Evolutionary conservation across 2,329 filamentous ascomycete genomes (phyloP), one percentile per base, ranked within the genome.

Genomic region (Alternaria sp.): DNA sequence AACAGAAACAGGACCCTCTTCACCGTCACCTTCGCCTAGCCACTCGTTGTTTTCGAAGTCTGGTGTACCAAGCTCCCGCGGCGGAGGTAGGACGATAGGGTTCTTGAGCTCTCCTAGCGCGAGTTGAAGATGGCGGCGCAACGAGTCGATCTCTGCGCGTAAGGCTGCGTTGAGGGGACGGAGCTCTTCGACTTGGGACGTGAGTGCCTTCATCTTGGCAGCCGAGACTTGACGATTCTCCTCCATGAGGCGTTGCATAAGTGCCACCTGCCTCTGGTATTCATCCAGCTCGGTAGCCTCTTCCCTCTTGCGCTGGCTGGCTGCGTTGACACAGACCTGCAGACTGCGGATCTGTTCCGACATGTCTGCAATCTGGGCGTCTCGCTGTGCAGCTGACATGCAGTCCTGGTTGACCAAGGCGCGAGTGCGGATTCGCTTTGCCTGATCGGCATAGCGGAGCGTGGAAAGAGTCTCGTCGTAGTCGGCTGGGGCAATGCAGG

Each of bases 401-500:
- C 93, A 90, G 78, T 97, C 93, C 80, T 99, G 93, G 81, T 99
- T 99, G 80, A 98, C 91, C 31, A 93, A 88, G 26, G 95, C 95
- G 50, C 92, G 90, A 33, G 93, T 98, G 72, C 93, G 92, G 80
- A 99, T 99, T 56, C 91, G 90, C 82, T 99, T 99, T 61, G 95
- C 95, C 79, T 98, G 94, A 77, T 99, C 94, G 21, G 95, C 95
- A 77, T 99, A 99, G 36, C 95, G 92, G 11, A 99, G 86, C 1
- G 95, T 99, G 2, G 92, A 97, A 1, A 99, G 85, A 0, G 95
- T 99, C 77, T 99, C 95, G 56, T 99, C 95, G 74, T 99, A 98
- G 80, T 99, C 95, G 0, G 91, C 89, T 0, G 95, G 95, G 5
- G 93, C 90, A 68, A 99, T 97, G 76, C 95, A 98, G 8, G 95